phyloP scores from a whole-genome alignment of 257 asterid genomes.

The Nicotiana sylvestris region DNA sequence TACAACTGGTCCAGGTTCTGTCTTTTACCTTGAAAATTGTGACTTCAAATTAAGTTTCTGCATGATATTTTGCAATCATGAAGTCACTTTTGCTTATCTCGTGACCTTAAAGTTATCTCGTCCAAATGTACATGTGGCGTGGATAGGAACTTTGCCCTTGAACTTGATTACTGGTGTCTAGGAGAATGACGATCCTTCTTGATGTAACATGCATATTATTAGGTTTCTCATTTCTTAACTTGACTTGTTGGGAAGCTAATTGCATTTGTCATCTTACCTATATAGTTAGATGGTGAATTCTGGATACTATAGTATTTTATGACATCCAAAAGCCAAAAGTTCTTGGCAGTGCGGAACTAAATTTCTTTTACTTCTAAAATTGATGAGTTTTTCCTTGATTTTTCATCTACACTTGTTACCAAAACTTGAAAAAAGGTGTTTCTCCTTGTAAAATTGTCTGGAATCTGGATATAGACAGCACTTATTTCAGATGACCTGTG shows the following conservation, averaged over 20 bases:
- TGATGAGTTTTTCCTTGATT: background rate
- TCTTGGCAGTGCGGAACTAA: background rate
- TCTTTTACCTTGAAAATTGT: background rate
- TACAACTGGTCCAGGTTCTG: slow-evolving; percentile 96
- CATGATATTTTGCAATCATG: slow-evolving; percentile 12
- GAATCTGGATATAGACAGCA: slow-evolving; percentile 2
- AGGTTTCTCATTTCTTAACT: background rate
- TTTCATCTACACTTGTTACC: background rate
- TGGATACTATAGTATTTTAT: background rate
- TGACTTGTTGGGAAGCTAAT: background rate
- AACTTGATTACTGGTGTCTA: background rate
- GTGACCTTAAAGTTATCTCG: background rate
- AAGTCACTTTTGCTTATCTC: background rate
- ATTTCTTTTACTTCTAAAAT: background rate
- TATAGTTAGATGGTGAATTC: background rate
- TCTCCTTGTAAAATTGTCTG: background rate
- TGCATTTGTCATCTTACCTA: background rate
- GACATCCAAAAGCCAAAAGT: background rate
- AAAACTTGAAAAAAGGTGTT: background rate
- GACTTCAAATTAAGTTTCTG: slow-evolving; percentile 11
- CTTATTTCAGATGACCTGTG: slow-evolving; percentile 2
- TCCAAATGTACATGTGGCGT: background rate
- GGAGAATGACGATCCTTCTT: background rate
- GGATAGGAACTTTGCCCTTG: background rate
- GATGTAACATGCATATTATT: background rate